These are phyloP conservation scores for Alternaria brassicicola DNA, from an alignment of 2,329 filamentous ascomycete species.

Conservation along the genomic window DNA sequence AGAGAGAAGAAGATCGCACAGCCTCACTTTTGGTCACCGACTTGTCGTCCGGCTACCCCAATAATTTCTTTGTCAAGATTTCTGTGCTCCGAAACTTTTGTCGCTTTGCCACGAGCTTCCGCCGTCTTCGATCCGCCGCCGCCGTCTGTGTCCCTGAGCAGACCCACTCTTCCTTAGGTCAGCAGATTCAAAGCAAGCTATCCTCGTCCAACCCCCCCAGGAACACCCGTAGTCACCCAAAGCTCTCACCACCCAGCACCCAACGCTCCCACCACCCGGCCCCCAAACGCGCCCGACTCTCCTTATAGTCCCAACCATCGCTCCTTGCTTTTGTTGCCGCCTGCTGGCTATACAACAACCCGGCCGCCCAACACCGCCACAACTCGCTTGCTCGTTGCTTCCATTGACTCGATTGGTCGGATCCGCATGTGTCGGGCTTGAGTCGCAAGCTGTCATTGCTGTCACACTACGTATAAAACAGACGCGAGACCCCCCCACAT, in stretches of 20 bases:
- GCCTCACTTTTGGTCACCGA: slow-evolving; percentile 15
- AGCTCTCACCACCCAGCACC: slow-evolving; percentile 15
- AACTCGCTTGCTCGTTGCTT: slow-evolving; percentile 11
- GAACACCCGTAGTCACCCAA: slow-evolving; percentile 10
- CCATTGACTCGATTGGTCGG: not conserved
- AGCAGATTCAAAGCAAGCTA: slow-evolving; percentile 17
- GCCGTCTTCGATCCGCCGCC: slow-evolving; percentile 20
- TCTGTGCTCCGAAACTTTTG: slow-evolving; percentile 11
- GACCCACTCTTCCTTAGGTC: slow-evolving; percentile 22
- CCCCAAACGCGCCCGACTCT: slow-evolving; percentile 13
- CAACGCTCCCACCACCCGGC: slow-evolving; percentile 11
- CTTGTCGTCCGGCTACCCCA: not conserved
- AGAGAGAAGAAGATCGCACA: slow-evolving; percentile 12
- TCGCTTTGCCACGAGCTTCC: slow-evolving; percentile 28
- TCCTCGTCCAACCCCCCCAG: slow-evolving; percentile 21
- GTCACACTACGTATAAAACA: slow-evolving; percentile 18
- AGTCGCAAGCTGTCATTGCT: slow-evolving; percentile 16
- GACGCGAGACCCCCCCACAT: slow-evolving; percentile 11
- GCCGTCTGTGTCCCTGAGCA: slow-evolving; percentile 7
- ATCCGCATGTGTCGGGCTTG: slow-evolving; percentile 16
- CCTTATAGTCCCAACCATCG: slow-evolving; percentile 16
- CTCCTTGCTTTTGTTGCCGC: slow-evolving; percentile 13
- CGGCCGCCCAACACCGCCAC: slow-evolving; percentile 34
- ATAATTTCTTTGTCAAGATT: slow-evolving; percentile 14
- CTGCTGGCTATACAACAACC: slow-evolving; percentile 12